phyloP scores from a whole-genome alignment of 495 filamentous ascomycete genomes.

The Hyaloscypha finlandica region DNA sequence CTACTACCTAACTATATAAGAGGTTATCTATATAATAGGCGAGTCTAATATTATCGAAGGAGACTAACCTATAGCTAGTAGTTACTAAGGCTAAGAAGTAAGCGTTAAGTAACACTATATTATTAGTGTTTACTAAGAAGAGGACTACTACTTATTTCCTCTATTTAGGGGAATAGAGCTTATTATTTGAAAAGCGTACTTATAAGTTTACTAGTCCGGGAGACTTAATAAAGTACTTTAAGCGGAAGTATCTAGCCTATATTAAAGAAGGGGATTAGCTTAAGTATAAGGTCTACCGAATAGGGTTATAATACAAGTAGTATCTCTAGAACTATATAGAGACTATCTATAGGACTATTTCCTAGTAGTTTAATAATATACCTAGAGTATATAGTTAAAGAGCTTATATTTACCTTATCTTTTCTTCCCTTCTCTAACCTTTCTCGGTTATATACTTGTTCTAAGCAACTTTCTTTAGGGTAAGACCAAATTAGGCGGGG shows the following conservation, averaged over 20 bases:
- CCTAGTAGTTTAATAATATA: neutral
- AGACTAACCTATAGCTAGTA: constrained; percentile 24
- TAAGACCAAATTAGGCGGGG: no score
- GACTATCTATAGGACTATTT: constrained; percentile 1
- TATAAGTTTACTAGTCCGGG: constrained; percentile 37
- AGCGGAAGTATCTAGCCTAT: constrained; percentile 40
- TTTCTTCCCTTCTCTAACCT: no score
- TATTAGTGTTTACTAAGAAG: constrained; percentile 9
- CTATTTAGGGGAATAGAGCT: constrained; percentile 38
- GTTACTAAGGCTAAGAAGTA: constrained; percentile 31
- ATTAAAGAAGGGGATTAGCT: constrained; percentile 32
- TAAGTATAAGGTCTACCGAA: constrained; percentile 26
- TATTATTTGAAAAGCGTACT: constrained; percentile 34
- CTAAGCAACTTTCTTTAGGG: no score
- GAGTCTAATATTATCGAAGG: constrained; percentile 25
- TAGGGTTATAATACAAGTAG: constrained; percentile 31
- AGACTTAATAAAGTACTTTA: constrained; percentile 46
- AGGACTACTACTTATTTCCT: constrained; percentile 44
- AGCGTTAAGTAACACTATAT: constrained; percentile 36
- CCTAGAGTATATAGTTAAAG: neutral
- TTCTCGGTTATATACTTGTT: no score
- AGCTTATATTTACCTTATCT: no score
- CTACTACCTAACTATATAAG: constrained; percentile 29
- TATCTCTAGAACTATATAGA: constrained; percentile 26
- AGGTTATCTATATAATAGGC: constrained; percentile 30